A percentile compares a stretch with the other conserved stretches of the same genome.
phyloP scores from a whole-genome alignment of 768 basidiomycete species.

The Rickenella mellea region DNA sequence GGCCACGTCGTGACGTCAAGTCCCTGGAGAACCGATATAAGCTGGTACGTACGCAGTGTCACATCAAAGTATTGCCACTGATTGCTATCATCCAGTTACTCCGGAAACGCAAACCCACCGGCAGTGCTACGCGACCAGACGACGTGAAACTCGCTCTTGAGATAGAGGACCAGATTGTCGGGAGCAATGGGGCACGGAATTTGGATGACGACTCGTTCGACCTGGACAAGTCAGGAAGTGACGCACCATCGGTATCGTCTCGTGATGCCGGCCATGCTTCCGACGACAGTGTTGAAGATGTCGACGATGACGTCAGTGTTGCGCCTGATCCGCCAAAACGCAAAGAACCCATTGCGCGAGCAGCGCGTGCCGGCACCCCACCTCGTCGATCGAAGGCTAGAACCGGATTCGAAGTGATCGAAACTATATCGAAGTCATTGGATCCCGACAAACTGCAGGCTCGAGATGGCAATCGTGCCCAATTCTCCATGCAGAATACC shows the following conservation, averaged over 20 bases:
- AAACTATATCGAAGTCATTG: constrained; percentile 12
- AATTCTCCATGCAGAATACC: constrained; percentile 13
- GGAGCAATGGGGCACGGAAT: constrained; percentile 12
- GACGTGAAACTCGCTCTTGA: constrained; percentile 15
- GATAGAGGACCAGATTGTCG: constrained; percentile 17
- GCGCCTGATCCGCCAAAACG: constrained; percentile 7
- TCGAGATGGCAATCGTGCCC: constrained; percentile 15
- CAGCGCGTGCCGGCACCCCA: too few relatives aligned
- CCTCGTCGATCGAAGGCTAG: constrained; percentile 5
- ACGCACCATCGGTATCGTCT: too few relatives aligned
- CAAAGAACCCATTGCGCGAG: too few relatives aligned
- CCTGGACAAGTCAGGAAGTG: too few relatives aligned
- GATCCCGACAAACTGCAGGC: constrained; percentile 16
- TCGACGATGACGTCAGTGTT: not conserved
- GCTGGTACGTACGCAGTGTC: too few relatives aligned
- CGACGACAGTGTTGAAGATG: too few relatives aligned
- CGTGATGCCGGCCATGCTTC: too few relatives aligned
- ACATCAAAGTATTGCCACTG: too few relatives aligned
- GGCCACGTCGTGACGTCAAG: constrained; percentile 6
- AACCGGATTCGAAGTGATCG: constrained; percentile 15
- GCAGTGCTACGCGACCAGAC: constrained; percentile 13
- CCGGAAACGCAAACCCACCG: constrained; percentile 17
- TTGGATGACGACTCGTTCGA: constrained; percentile 15
- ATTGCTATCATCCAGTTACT: too few relatives aligned
- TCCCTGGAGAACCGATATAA: constrained; percentile 18